Evolutionary conservation across 208 protist species (phyloP), one percentile per base, ranked within the genome.

Genomic region (Trypanosoma conorhini): DNA sequence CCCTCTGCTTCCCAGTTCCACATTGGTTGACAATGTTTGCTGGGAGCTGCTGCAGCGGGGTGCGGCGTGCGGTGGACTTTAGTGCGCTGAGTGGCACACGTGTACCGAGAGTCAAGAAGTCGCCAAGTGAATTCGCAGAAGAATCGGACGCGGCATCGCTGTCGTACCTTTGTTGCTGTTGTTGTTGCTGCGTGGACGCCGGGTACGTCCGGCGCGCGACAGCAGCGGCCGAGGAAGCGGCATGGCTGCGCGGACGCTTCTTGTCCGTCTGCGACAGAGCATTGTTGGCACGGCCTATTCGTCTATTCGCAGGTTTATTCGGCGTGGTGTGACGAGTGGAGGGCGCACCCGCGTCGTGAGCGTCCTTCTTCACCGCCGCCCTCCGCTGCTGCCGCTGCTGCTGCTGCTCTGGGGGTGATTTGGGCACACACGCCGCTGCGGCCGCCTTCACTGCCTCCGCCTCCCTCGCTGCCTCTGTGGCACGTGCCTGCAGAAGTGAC

Each of bases 71-170:
- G 3, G 44, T 31, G 33, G 26, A 21, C 58, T 51, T 52, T 1
- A 72, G 38, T 17, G 67, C 67, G 28, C 58, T 72, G 44, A 72
- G 56, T 31, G 60, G 73, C 35, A 68, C 42, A 42, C 64, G 61
- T n/a, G 62, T 56, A 10, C 72, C 48, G 12, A 60, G 51, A 10
- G 64, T 46, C 51, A 52, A 59, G 38, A 26, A 30, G 3, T 31
- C 57, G 28, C 62, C 74, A 28, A 58, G 33, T 12, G 62, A 48
- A 24, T 61, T 31, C 19, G 10, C 44, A 28, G 65, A 65, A 55
- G 72, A 56, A 61, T 51, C 19, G 0, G 42, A 58, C 44, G 72
- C 31, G 8, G 7, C 46, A 22, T 62, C 42, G 42, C 57, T 55
- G 10, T 60, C 56, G 42, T 48, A 48, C 15, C 15, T 19, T 65